Evolutionary conservation across 176 grass and related monocot genomes (phyloP), one percentile per base, ranked within the genome.

Genomic region (Aegilops tauschii): DNA sequence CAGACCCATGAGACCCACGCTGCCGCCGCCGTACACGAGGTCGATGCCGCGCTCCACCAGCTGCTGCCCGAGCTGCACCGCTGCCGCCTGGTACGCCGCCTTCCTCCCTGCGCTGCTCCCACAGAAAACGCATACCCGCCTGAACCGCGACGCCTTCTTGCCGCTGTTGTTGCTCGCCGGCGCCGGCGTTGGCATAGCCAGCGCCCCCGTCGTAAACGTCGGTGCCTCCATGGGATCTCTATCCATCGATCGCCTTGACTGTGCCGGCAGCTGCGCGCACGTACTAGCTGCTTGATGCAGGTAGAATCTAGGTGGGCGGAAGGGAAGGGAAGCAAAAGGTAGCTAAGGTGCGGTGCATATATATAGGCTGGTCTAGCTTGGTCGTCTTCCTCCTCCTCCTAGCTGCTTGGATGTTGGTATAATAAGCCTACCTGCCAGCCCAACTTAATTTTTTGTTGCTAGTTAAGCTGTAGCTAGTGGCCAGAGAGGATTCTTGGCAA

Each of bases 1-100:
- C 2, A 91, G 76, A 5, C 93, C 93, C 93, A 95, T 95, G 1
- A 95, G 93, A 0, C 91, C 93, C 16, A 93, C 83, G 73, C 93
- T 89, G 61, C 91, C 93, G 64, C 93, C 93, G 61, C 93, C 93
- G 85, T 95, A 95, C 28, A 95, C 93, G 36, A 95, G 68, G 71
- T 89, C 86, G 79, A 95, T 80, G n/a, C 89, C 84, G n/a, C 88
- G 85, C 32, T 95, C 93, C 65, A 93, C 82, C 82, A 92, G 83
- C 12, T 88, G 86, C 21, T 82, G 86, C 11, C 86, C 90, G 30
- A 92, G 90, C 39, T 92, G 90, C 64, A 92, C 31, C 9, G 90
- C 90, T 28, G 90, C 90, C 9, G 73, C 1, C 44, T 86, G 86
- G 65, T 92, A 92, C 3, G 72, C 61, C 29, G 82, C 11, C 63